Base-by-base conservation (phyloP, 495 filamentous ascomycete species). In the Neurospora sp. region DNA sequence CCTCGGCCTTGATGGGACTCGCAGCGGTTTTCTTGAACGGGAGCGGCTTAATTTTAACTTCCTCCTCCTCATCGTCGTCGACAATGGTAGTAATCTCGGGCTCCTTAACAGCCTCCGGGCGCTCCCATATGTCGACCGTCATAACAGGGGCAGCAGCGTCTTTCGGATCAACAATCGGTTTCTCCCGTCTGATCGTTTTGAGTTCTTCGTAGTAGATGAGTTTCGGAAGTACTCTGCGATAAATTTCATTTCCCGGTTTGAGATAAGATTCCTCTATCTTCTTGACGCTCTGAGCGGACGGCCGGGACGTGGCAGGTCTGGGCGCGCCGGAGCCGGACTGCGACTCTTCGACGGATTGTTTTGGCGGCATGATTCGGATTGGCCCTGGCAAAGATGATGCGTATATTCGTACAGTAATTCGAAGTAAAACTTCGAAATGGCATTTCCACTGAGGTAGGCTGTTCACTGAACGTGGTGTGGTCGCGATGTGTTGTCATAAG, bases 151-250 rank as follows among this genome's bases (percentile, higher is more conserved):
- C 53, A 31, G 53, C 53, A 65, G n/a, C 71, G 8, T 40, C 20
- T 18, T 16, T 22, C 14, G 70, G 73, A 41, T 74, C 44, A 18
- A 74, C 14, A 16, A 74, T 71, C 3, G 73, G 73, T 3, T 41
- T 8, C 0, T 59, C 44, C 8, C 70, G 70, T 10, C 39, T 31
- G 70, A 74, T 74, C 10, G 38, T 72, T 8, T 72, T 9, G 59
- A 74, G 71, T n/a, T 74, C 73, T 0, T 71, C n/a, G 9, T 72
- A 59, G 41, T 39, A 74, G 8, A 72, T 22, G 10, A 27, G 1
- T 3, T 41, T 38, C 3, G 70, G 40, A 4, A 74, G 20, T 12
- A 20, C 20, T 53, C 4, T 22, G 45, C 20, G 20, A 53, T 53
- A 12, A 2, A 6, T n/a, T 53, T 2, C 45, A 53, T 53, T 53